These are phyloP conservation scores for Bipolaris sorokiniana DNA, from an alignment of 2,329 filamentous ascomycete genomes.

Conservation along the genomic window DNA sequence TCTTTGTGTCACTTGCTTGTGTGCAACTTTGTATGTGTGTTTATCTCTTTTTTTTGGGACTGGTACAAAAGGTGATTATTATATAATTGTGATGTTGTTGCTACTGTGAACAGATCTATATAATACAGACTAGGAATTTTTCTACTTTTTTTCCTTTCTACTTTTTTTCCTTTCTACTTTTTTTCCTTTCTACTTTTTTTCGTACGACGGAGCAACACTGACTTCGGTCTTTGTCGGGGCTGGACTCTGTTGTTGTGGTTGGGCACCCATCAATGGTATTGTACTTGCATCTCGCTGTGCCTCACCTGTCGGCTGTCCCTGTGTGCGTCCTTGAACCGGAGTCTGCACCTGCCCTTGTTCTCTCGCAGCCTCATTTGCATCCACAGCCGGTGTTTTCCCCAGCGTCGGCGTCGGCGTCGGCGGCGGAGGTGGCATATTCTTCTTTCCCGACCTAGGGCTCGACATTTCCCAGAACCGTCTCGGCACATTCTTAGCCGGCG, in stretches of 20 bases:
- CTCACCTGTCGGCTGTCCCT: background rate
- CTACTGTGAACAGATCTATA: background rate
- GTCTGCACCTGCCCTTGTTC: slow-evolving; percentile 1
- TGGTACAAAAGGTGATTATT: background rate
- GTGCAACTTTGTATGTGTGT: background rate
- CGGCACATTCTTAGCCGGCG: slow-evolving; percentile 77
- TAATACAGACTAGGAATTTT: background rate
- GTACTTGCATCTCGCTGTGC: background rate
- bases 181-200: background rate
- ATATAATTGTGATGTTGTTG: background rate
- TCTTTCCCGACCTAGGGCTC: slow-evolving; percentile 14
- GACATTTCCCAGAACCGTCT: slow-evolving; percentile 66
- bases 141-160: too few species aligned
- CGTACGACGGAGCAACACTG: background rate
- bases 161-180: too few species aligned
- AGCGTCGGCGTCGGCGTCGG: background rate
- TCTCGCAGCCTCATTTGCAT: background rate
- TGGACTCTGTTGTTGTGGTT: background rate
- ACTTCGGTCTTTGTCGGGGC: background rate
- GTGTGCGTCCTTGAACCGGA: background rate
- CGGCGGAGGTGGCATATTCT: slow-evolving; percentile 4
- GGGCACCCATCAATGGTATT: background rate
- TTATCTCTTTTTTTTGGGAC: background rate
- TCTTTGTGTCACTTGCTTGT: background rate
- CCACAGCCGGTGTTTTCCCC: too few species aligned